These are phyloP conservation scores for Penicillium alfredii DNA, from an alignment of 495 filamentous ascomycete species.

Conservation along the genomic window DNA sequence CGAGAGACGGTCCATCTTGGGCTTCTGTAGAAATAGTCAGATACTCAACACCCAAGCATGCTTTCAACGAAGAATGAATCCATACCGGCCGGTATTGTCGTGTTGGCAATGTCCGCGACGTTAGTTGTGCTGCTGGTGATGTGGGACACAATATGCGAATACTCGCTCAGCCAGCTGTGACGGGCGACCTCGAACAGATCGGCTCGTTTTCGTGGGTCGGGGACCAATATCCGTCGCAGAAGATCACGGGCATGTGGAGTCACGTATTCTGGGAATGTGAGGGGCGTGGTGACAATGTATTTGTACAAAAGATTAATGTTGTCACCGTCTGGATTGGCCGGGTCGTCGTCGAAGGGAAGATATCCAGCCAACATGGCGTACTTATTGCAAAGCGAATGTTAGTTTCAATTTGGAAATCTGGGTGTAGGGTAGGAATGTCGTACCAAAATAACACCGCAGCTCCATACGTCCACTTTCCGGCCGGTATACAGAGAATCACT, in stretches of 20 bases:
- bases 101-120: constrained; percentile 75
- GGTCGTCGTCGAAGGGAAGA: constrained; percentile 98
- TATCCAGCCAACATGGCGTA: constrained; percentile 99
- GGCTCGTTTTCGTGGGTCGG: constrained; percentile 87
- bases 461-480: constrained; percentile 98
- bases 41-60: too few species aligned
- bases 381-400: constrained; percentile 39
- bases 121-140: constrained; percentile 94
- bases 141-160: constrained; percentile 87
- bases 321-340: constrained; percentile 96
- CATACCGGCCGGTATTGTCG: constrained; percentile 65
- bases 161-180: constrained; percentile 98
- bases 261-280: constrained; percentile 98
- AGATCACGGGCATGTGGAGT: constrained; percentile 95
- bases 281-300: constrained; percentile 95
- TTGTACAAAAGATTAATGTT: constrained; percentile 99
- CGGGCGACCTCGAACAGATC: constrained; percentile 96
- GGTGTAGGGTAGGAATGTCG: too few species aligned
- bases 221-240: constrained; percentile 88
- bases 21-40: constrained; percentile 38
- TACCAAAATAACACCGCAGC: constrained; percentile 97
- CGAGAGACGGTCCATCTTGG: constrained; percentile 59
- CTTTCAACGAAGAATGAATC: constrained; percentile 9
- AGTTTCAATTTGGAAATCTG: too few species aligned
- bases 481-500: constrained; percentile 97